Evolutionary conservation across 2,329 filamentous ascomycete species (phyloP).

Genomic region (Elsinoe australis): DNA sequence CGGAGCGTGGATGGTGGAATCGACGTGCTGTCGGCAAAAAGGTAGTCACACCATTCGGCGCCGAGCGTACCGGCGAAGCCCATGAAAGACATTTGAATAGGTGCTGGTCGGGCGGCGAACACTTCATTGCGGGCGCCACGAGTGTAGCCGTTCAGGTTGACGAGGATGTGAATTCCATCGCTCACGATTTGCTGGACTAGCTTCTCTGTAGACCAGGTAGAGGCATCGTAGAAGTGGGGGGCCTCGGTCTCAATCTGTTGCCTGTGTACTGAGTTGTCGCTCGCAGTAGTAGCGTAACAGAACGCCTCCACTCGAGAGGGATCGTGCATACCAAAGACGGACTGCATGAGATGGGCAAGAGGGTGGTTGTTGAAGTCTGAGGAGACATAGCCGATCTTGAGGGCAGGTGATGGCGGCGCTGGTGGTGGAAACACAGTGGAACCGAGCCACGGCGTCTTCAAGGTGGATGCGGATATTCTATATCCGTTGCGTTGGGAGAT

Average conservation of each 20-base stretch:
- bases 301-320: constrained; percentile 67
- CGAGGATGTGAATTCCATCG: constrained; percentile 86
- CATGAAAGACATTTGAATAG: constrained; percentile 99
- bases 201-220: constrained; percentile 73
- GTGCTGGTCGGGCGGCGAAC: constrained; percentile 87
- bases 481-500: constrained; percentile 94
- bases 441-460: constrained; percentile 81
- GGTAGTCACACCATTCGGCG: constrained; percentile 97
- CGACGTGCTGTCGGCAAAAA: constrained; percentile 81
- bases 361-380: constrained; percentile 99
- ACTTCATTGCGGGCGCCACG: constrained; percentile 94
- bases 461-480: constrained; percentile 82
- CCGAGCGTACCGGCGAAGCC: constrained; percentile 93
- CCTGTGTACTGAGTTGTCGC: constrained; percentile 81
- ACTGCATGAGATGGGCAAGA: constrained; percentile 95
- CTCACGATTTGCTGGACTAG: constrained; percentile 77
- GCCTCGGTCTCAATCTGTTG: constrained; percentile 89
- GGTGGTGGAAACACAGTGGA: constrained; percentile 76
- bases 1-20: constrained; percentile 75
- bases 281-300: constrained; percentile 90
- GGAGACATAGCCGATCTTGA: constrained; percentile 94
- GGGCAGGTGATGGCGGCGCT: constrained; percentile 65
- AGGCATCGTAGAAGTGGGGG: constrained; percentile 83
- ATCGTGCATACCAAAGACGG: constrained; percentile 89
- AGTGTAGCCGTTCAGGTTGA: constrained; percentile 98